A percentile compares a stretch with the other conserved stretches of the same genome.
These are phyloP conservation scores for Boletus sp. DNA, from an alignment of 1,284 basidiomycete species.

Conservation along the genomic window DNA sequence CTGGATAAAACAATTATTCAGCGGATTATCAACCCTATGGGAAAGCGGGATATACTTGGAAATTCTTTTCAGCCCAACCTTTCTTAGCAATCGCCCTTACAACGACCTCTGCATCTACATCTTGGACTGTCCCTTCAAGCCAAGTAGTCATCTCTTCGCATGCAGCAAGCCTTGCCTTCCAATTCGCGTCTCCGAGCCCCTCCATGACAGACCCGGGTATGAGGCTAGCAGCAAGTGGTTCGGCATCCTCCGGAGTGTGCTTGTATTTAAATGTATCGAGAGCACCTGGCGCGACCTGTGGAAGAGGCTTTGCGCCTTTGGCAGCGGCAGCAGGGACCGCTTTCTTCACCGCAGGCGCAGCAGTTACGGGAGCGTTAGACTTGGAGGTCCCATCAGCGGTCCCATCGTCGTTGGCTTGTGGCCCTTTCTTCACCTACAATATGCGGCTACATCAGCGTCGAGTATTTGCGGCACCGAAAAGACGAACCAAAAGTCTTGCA, in stretches of 20 bases:
- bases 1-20: constrained; percentile 39
- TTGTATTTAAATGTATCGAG: constrained; percentile 90
- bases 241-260: constrained; percentile 91
- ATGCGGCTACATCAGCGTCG: constrained; percentile 12
- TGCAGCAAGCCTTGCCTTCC: constrained; percentile 90
- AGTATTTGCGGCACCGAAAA: not conserved
- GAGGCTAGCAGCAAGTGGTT: constrained; percentile 70
- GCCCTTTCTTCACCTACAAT: constrained; percentile 53
- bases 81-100: constrained; percentile 91
- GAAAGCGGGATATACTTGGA: constrained; percentile 64
- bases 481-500: constrained; percentile 47
- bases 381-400: constrained; percentile 29
- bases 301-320: constrained; percentile 54
- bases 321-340: constrained; percentile 38
- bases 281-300: constrained; percentile 47
- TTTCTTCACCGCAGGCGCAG: constrained; percentile 48
- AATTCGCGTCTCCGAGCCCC: constrained; percentile 82
- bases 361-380: constrained; percentile 31
- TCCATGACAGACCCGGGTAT: constrained; percentile 74
- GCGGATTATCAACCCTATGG: constrained; percentile 2
- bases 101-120: constrained; percentile 86
- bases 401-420: constrained; percentile 34
- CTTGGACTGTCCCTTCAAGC: constrained; percentile 69
- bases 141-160: constrained; percentile 85
- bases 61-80: constrained; percentile 98